phyloP scores from a whole-genome alignment of 129 eudicot genomes.

The Logfia minima region DNA sequence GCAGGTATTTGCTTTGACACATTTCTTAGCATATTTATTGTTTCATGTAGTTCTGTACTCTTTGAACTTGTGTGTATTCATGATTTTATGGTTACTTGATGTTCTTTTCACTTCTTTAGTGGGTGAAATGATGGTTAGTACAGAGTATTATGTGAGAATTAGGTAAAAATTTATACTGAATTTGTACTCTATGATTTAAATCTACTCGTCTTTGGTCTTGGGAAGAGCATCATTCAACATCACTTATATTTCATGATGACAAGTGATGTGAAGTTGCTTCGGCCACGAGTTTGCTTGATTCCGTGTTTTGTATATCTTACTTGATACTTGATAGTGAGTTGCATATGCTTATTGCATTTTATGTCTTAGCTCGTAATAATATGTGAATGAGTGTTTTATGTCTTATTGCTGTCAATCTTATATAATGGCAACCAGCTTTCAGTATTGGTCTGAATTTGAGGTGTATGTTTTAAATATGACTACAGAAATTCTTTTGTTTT shows the following conservation, averaged over 20 bases:
- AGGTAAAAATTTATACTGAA: background rate
- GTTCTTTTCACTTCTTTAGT: constrained; percentile 2
- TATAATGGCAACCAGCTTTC: background rate
- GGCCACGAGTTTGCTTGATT: background rate
- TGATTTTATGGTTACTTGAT: background rate
- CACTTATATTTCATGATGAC: background rate
- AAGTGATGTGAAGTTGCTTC: constrained; percentile 5
- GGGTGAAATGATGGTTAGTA: constrained; percentile 5
- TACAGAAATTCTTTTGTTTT: background rate
- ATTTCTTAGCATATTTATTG: background rate
- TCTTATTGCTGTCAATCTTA: background rate
- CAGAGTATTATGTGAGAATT: constrained; percentile 2
- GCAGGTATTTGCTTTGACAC: constrained; percentile 52
- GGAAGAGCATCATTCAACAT: background rate
- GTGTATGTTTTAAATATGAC: background rate
- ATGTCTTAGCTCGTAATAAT: background rate
- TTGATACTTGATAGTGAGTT: constrained; percentile 9
- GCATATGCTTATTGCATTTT: background rate
- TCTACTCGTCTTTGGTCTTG: background rate
- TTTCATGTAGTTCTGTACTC: constrained; percentile 15
- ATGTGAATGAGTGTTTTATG: background rate
- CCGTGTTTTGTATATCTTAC: background rate
- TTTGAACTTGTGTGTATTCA: background rate
- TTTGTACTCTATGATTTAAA: background rate
- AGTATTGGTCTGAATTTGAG: background rate